These are phyloP conservation scores for Leishmania turanica DNA, from an alignment of 208 protist species.

Conservation along the genomic window DNA sequence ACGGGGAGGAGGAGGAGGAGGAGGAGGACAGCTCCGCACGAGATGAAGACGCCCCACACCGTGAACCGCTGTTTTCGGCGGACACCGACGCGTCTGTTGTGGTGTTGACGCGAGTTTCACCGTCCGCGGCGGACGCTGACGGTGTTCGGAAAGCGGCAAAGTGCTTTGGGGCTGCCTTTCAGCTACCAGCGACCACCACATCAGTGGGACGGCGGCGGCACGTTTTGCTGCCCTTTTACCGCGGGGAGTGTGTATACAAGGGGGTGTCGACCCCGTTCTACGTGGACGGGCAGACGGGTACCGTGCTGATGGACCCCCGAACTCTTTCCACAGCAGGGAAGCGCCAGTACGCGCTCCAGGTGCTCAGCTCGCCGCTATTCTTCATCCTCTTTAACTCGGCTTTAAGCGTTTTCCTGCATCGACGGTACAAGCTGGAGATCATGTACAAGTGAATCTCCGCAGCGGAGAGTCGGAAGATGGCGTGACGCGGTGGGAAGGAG, in stretches of 20 bases:
- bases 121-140: conserved; percentile 3
- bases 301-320: conserved; percentile 22
- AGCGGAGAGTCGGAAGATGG: background rate
- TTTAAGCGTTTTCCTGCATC: conserved; percentile 22
- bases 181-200: conserved; percentile 18
- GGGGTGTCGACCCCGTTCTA: conserved; percentile 21
- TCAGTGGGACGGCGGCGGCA: conserved; percentile 1
- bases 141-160: conserved; percentile 19
- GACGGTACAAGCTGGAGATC: conserved; percentile 11
- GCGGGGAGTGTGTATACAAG: conserved; percentile 38
- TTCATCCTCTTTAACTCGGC: conserved; percentile 30
- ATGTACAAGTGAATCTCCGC: conserved; percentile 4
- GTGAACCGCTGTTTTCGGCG: conserved; percentile 28
- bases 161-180: conserved; percentile 35
- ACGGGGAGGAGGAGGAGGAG: background rate
- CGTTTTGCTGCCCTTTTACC: conserved; percentile 35
- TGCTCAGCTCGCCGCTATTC: conserved; percentile 41
- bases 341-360: conserved; percentile 6
- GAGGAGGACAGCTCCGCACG: background rate
- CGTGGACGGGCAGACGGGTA: conserved; percentile 45
- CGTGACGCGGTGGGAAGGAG: background rate
- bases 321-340: background rate
- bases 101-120: background rate
- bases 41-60: background rate
- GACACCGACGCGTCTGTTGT: conserved; percentile 13